Percentiles rank a stretch among this genome's conserved stretches.
phyloP scores from a whole-genome alignment of 371 early-diverging fungal genomes.

The Mucor velutinosus region DNA sequence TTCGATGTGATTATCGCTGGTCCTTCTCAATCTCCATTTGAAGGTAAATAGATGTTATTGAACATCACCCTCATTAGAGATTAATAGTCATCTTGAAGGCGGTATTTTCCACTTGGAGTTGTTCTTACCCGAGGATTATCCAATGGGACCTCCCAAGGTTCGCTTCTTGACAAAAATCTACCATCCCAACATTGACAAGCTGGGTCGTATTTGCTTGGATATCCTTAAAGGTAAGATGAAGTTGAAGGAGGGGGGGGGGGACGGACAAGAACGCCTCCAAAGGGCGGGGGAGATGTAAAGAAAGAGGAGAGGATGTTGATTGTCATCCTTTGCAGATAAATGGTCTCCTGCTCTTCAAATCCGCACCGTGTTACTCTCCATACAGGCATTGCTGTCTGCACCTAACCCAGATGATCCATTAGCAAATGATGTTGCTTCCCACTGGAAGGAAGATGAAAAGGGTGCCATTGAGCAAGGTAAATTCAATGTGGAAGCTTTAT shows the following conservation, averaged over 20 bases:
- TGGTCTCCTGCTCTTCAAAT: constrained; percentile 99
- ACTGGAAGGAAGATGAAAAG: constrained; percentile 96
- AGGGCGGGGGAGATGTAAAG: neutral
- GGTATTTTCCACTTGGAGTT: constrained; percentile 97
- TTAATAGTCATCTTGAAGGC: constrained; percentile 52
- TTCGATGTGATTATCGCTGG: constrained; percentile 98
- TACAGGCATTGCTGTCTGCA: constrained; percentile 98
- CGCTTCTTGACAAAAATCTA: constrained; percentile 98
- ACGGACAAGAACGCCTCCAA: too few species aligned
- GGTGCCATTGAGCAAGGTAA: constrained; percentile 90
- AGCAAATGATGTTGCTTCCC: constrained; percentile 98
- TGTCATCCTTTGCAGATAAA: constrained; percentile 69
- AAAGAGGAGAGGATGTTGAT: neutral
- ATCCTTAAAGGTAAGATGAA: constrained; percentile 90
- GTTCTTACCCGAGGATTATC: constrained; percentile 97
- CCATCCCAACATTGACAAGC: constrained; percentile 99
- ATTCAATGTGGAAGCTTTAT: neutral
- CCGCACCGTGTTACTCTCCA: constrained; percentile 95
- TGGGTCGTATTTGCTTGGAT: constrained; percentile 98
- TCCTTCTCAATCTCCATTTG: constrained; percentile 96
- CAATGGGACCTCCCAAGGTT: constrained; percentile 98
- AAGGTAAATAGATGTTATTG: constrained; percentile 65
- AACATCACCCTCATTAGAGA: neutral
- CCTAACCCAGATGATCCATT: constrained; percentile 98
- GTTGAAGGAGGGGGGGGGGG: too few species aligned